Base-by-base conservation (phyloP, 805 yeast genomes). In the Candida morakotiae region DNA sequence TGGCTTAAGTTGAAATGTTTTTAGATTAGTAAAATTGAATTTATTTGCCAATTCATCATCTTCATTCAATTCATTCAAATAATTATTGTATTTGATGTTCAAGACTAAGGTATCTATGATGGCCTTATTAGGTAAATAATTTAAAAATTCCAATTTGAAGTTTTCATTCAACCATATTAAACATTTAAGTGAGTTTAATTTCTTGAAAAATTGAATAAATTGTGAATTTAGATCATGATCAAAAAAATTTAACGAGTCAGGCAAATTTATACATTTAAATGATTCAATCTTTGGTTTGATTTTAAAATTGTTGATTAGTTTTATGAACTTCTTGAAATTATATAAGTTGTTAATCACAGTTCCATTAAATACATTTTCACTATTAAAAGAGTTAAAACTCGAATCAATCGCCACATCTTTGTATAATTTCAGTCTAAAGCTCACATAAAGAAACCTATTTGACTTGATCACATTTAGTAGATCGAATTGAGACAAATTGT, bases 221-320 rank as follows among this genome's bases (percentile, higher is more conserved):
- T 37, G 45, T 21, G 42, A 44, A 18, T 54, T 50, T 28, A 63
- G 49, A 4, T 56, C 58, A 20, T 50, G 42, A 33, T 69, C 70
- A 39, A 56, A 55, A 0, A 60, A 51, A 28, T 63, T 60, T 19
- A 69, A 56, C 17, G 71, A 65, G 41, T 69, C 73, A 0, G 77
- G 77, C 4, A 73, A 44, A 17, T 52, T 49, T 2, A 62, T 47
- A 34, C 68, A 57, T 31, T 55, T 60, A 16, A 73, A 44, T 5
- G 34, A 29, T 19, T n/a, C 14, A 11, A 35, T 28, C 11, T 11
- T 47, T 43, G 28, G 46, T 46, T 3, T 65, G 50, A 8, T 20
- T 33, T 4, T 27, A 25, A 18, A 17, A 6, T 34, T 16, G 24
- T 45, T 41, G 28, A 49, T 48, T 6, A 43, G 28, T 14, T 41